A percentile compares a stretch with the other conserved stretches of the same genome.
phyloP scores from a whole-genome alignment of 306 rosid genomes.

The cucumber (Cucumis sativus) region DNA sequence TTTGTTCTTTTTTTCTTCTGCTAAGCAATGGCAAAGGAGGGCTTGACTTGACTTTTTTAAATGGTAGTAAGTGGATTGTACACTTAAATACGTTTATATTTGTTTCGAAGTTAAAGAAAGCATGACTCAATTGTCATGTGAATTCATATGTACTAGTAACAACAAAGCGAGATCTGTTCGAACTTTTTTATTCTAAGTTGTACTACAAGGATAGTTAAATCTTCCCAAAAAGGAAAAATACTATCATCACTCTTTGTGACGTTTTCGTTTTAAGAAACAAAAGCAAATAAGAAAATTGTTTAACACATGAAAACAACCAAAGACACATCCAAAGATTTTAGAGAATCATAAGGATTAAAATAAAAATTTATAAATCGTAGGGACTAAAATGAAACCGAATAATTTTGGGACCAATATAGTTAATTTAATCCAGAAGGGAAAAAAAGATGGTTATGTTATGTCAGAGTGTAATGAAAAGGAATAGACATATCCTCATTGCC shows the following conservation, averaged over 20 bases:
- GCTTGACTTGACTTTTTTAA: too few relatives aligned
- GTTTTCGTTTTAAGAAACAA: neutral
- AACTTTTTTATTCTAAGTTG: too few relatives aligned
- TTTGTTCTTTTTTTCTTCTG: too few relatives aligned
- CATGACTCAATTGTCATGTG: too few relatives aligned
- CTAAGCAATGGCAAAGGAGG: too few relatives aligned
- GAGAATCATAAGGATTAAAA: neutral
- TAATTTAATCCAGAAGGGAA: neutral
- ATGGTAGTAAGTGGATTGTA: too few relatives aligned
- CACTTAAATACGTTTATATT: neutral
- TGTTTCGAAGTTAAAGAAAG: too few relatives aligned
- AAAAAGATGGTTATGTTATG: neutral
- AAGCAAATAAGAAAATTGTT: neutral
- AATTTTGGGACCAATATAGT: neutral
- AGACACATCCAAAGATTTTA: neutral
- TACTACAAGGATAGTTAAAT: too few relatives aligned
- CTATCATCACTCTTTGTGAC: neutral
- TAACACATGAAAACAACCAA: neutral
- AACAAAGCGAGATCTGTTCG: too few relatives aligned
- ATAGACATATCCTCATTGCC: conserved; percentile 46
- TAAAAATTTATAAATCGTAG: neutral
- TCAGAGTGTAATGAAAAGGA: conserved; percentile 39
- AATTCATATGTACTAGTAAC: too few relatives aligned
- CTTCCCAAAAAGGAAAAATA: neutral
- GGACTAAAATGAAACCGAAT: neutral